Evolutionary conservation across 2,329 filamentous ascomycete genomes (phyloP), one percentile per base, ranked within the genome.

Genomic region (Trichoderma simmonsii): DNA sequence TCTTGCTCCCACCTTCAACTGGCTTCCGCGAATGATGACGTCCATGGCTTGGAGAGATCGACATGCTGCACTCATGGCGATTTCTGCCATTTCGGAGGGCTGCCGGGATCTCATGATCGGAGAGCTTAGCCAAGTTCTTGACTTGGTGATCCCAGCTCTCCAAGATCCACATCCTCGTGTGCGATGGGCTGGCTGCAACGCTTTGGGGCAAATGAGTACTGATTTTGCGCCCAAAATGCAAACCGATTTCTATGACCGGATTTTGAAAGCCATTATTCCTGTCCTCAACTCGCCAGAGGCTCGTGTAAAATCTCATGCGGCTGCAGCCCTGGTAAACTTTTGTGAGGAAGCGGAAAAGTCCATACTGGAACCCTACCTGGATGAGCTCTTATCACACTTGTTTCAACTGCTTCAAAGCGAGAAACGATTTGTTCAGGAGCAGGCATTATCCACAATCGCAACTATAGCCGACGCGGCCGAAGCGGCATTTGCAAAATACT

Each of bases 201-300:
- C 96, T 56, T 88, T 99, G n/a, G 96, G 96, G 32, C 96, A 99
- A 82, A 99, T 99, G 96, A 98, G 95, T 84, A 99, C 96, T 36
- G 96, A 99, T 80, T 99, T 99, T 81, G 95, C 97, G 14, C 95
- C 95, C 14, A 97, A 93, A 12, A 98, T 99, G 95, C 96, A 99
- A 82, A 92, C 93, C 76, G 96, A 97, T 77, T 97, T 97, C 82
- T 96, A 97, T 81, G 89, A 93, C 75, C 87, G 91, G 59, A 93
- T 99, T 18, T 87, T 99, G 66, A 93, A 91, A 76, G 94, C 94
- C 76, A 96, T 99, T 70, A 94, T 99, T 69, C 95, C 95, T 1
- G 95, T 98, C 1, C 88, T 99, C 6, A 90, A 95, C 78, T 97
- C 94, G 2, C 88, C 93, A 1, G 95, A 99, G 81, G 93, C 94